Conservation (phyloP, 2,329 filamentous ascomycete genomes). For the Cladophialophora immunda region DNA sequence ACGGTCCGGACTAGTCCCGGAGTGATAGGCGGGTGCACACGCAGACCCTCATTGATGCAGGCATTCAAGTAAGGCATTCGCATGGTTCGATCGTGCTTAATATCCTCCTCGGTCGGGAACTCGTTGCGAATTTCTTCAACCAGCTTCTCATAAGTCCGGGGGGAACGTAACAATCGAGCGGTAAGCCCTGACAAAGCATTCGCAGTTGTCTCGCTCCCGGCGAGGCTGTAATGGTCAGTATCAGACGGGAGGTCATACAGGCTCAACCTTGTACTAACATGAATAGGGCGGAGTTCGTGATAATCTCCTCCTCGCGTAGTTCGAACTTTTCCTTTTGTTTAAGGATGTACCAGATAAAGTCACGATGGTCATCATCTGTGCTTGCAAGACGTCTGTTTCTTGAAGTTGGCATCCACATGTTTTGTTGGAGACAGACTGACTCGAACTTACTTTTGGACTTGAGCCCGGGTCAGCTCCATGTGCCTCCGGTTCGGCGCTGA, state of each 20-base stretch:
- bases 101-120: neutral
- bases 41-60: neutral
- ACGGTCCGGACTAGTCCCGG: neutral
- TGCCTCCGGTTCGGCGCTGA: too few relatives aligned
- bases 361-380: slow-evolving; percentile 19
- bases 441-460: too few relatives aligned
- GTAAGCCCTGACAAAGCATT: neutral
- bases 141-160: neutral
- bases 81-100: neutral
- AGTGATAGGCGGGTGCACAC: neutral
- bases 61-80: neutral
- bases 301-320: slow-evolving; percentile 8
- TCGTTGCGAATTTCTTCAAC: neutral
- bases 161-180: neutral
- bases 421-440: too few relatives aligned
- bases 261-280: too few relatives aligned
- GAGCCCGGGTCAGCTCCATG: too few relatives aligned
- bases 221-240: too few relatives aligned
- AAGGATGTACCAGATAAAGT: slow-evolving; percentile 36
- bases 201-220: neutral
- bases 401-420: too few relatives aligned
- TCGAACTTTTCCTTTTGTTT: slow-evolving; percentile 51
- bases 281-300: neutral
- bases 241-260: too few relatives aligned
- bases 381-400: slow-evolving; percentile 6